Conservation (phyloP, 2,329 filamentous ascomycete genomes). For the Cadophora luteo-olivacea region DNA sequence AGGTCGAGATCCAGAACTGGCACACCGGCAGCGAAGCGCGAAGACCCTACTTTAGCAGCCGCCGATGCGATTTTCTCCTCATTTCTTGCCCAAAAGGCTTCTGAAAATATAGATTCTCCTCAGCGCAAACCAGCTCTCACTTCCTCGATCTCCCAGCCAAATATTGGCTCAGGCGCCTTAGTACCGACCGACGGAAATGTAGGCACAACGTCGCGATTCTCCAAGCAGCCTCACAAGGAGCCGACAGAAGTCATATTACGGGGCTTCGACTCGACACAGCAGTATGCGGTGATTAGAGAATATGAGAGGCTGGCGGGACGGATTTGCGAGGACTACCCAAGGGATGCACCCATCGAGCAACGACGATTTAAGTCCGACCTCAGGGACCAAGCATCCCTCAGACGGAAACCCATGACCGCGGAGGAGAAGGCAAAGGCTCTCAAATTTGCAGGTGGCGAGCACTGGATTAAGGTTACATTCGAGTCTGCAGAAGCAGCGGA, state of each 20-base stretch:
- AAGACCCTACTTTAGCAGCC: slow-evolving; percentile 66
- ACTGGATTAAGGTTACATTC: slow-evolving; percentile 92
- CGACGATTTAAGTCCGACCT: slow-evolving; percentile 77
- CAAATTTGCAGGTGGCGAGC: slow-evolving; percentile 79
- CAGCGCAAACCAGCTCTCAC: slow-evolving; percentile 44
- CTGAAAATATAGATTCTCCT: slow-evolving; percentile 41
- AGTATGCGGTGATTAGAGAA: slow-evolving; percentile 88
- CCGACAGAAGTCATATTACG: slow-evolving; percentile 84
- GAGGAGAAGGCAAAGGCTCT: slow-evolving; percentile 82
- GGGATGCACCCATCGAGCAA: slow-evolving; percentile 76
- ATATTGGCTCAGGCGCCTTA: slow-evolving; percentile 45
- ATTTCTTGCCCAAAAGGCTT: slow-evolving; percentile 56
- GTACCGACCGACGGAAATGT: slow-evolving; percentile 39
- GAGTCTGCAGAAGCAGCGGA: slow-evolving; percentile 76
- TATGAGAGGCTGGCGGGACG: slow-evolving; percentile 86
- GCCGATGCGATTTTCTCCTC: slow-evolving; percentile 67
- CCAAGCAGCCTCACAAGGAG: slow-evolving; percentile 59
- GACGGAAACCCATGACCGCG: slow-evolving; percentile 67
- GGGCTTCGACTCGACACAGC: slow-evolving; percentile 72
- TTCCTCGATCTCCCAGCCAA: slow-evolving; percentile 45
- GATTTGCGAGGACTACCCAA: slow-evolving; percentile 92
- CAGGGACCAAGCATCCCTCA: slow-evolving; percentile 73
- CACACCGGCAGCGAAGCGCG: slow-evolving; percentile 56
- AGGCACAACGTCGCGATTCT: slow-evolving; percentile 37
- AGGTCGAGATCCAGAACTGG: slow-evolving; percentile 67